These are phyloP conservation scores for Aureobasidium lini DNA, from an alignment of 2,329 filamentous ascomycete species.

Conservation along the genomic window DNA sequence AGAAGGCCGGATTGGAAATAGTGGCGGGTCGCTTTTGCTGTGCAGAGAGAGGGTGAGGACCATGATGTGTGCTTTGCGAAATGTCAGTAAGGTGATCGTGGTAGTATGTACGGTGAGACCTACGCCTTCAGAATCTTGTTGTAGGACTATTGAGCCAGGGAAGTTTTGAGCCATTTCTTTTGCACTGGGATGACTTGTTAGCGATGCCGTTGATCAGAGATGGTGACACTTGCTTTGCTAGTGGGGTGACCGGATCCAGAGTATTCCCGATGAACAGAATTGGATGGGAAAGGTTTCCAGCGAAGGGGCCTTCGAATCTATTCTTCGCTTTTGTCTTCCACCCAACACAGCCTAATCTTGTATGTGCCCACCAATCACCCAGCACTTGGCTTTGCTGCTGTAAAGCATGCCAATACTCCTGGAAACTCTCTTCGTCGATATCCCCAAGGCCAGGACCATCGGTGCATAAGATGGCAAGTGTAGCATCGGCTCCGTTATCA, in stretches of 20 bases:
- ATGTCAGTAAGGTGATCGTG: background rate
- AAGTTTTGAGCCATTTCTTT: constrained; percentile 37
- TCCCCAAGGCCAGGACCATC: constrained; percentile 27
- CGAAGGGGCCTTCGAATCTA: constrained; percentile 18
- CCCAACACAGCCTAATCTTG: constrained; percentile 29
- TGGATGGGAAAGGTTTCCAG: constrained; percentile 42
- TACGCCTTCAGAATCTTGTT: constrained; percentile 31
- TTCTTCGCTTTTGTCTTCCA: constrained; percentile 18
- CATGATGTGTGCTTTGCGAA: background rate
- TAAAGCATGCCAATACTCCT: constrained; percentile 21
- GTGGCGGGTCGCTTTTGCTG: constrained; percentile 27
- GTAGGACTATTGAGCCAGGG: constrained; percentile 37
- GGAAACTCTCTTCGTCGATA: constrained; percentile 18
- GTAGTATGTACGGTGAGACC: background rate
- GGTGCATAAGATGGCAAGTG: constrained; percentile 29
- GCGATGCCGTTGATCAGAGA: background rate
- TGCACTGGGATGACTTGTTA: constrained; percentile 27
- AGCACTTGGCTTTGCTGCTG: constrained; percentile 25
- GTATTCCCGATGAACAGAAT: constrained; percentile 52
- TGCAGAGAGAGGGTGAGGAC: constrained; percentile 23
- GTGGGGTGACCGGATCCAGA: constrained; percentile 53
- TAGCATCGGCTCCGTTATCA: constrained; percentile 15
- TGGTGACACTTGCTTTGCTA: constrained; percentile 22
- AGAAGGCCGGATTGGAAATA: constrained; percentile 37
- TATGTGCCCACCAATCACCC: constrained; percentile 31